Conservation (phyloP, 257 asterid species). For the Fraxinus americana region DNA sequence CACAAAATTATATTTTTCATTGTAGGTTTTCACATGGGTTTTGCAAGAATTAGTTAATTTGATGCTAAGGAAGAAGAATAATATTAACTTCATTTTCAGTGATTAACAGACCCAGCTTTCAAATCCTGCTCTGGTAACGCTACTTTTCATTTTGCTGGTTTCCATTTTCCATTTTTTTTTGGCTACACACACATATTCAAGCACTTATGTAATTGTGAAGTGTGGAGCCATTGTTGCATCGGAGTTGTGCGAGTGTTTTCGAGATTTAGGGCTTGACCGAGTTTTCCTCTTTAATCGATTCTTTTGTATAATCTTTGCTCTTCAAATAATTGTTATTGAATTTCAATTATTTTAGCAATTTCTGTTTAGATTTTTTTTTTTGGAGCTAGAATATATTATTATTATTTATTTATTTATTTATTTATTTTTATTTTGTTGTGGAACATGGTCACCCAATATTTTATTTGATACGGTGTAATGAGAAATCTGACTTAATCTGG, state of each 20-base stretch:
- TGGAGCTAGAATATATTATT: not conserved
- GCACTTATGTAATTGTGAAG: constrained; percentile 22
- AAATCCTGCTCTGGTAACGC: constrained; percentile 30
- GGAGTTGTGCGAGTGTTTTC: constrained; percentile 26
- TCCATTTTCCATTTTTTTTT: constrained; percentile 4
- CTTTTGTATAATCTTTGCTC: not conserved
- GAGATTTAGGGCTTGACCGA: constrained; percentile 42
- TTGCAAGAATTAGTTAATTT: constrained; percentile 12
- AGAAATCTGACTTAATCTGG: constrained; percentile 27
- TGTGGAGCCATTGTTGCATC: constrained; percentile 25
- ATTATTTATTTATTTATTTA: not conserved
- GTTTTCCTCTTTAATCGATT: constrained; percentile 12
- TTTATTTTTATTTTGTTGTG: too few species aligned
- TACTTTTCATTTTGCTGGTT: constrained; percentile 9
- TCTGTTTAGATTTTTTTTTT: not conserved
- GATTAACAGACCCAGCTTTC: constrained; percentile 24
- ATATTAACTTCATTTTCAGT: constrained; percentile 24
- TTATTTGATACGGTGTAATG: constrained; percentile 11
- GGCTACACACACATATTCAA: not conserved
- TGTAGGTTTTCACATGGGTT: constrained; percentile 12
- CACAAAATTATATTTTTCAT: constrained; percentile 15
- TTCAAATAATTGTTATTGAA: not conserved
- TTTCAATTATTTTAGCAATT: not conserved
- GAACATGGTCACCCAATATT: not conserved
- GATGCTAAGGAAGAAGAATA: constrained; percentile 19